A percentile compares a stretch with the other conserved stretches of the same genome.
phyloP scores from a whole-genome alignment of 768 basidiomycete species.

The Strobilomyces confusus region DNA sequence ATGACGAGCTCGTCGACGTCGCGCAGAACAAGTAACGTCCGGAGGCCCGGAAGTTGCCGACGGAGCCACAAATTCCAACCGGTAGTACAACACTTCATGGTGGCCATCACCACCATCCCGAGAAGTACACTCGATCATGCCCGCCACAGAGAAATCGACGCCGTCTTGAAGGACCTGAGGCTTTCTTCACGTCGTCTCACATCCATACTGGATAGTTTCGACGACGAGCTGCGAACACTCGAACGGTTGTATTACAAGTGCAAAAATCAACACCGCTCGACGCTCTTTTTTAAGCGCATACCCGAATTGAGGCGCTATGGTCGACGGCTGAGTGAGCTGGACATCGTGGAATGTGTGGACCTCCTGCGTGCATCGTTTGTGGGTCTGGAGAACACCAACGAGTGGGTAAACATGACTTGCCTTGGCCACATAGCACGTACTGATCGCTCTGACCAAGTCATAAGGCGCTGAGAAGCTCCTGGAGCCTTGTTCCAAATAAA shows the following conservation, averaged over 20 bases:
- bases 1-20: conserved; percentile 16
- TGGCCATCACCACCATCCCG: conserved; percentile 11
- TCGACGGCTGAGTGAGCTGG: conserved; percentile 16
- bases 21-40: conserved; percentile 1
- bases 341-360: conserved; percentile 21
- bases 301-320: conserved; percentile 52
- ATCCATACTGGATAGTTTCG: conserved; percentile 31
- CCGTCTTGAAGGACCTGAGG: conserved; percentile 60
- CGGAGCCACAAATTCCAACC: conserved; percentile 21
- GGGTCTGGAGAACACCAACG: conserved; percentile 22
- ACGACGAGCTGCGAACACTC: conserved; percentile 44
- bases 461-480: conserved; percentile 54
- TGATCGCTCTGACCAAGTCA: conserved; percentile 33
- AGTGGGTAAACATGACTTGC: conserved; percentile 15
- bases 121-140: conserved; percentile 18
- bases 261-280: conserved; percentile 58
- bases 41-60: conserved; percentile 22
- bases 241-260: conserved; percentile 73
- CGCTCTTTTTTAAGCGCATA: conserved; percentile 62
- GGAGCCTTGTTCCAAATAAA: conserved; percentile 56
- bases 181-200: conserved; percentile 49
- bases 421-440: background rate
- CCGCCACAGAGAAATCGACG: conserved; percentile 44
- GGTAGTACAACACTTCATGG: background rate
- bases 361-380: conserved; percentile 27